Conservation (phyloP, 495 filamentous ascomycete species). For the Articulospora tetracladia region DNA sequence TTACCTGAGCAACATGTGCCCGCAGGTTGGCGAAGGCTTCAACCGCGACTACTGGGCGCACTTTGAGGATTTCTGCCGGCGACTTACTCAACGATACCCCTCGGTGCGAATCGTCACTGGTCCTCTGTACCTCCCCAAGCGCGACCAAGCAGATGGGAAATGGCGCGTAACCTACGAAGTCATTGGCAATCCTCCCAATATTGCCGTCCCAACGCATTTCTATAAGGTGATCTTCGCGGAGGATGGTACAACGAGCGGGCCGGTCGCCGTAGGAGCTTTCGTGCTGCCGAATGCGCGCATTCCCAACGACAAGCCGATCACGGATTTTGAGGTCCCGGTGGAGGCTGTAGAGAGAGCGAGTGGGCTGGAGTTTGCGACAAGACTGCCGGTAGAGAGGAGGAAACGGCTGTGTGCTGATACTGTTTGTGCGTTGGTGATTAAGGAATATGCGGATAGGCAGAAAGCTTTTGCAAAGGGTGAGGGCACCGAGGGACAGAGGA, state of each 20-base stretch:
- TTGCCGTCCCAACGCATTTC: constrained; percentile 97
- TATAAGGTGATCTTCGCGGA: constrained; percentile 98
- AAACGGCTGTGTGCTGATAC: constrained; percentile 85
- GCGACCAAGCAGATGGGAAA: constrained; percentile 76
- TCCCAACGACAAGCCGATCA: constrained; percentile 74
- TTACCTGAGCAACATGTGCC: constrained; percentile 90
- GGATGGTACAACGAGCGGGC: constrained; percentile 66
- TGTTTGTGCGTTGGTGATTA: constrained; percentile 71
- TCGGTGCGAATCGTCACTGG: constrained; percentile 90
- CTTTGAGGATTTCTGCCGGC: constrained; percentile 93
- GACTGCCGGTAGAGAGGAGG: constrained; percentile 66
- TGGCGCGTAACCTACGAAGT: constrained; percentile 96
- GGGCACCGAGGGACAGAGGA: constrained; percentile 8
- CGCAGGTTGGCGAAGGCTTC: constrained; percentile 95
- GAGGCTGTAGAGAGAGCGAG: constrained; percentile 89
- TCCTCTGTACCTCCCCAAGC: constrained; percentile 83
- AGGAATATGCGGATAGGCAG: constrained; percentile 68
- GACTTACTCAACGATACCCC: constrained; percentile 76
- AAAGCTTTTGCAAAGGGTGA: constrained; percentile 46
- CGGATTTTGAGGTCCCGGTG: constrained; percentile 90
- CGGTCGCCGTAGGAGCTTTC: constrained; percentile 89
- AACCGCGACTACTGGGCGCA: constrained; percentile 99
- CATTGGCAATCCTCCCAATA: constrained; percentile 89
- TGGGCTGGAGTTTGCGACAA: constrained; percentile 83
- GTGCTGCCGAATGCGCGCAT: constrained; percentile 94